A percentile compares a stretch with the other conserved stretches of the same genome.
phyloP scores from a whole-genome alignment of 768 basidiomycete species.

The Sarcomyxa edulis region DNA sequence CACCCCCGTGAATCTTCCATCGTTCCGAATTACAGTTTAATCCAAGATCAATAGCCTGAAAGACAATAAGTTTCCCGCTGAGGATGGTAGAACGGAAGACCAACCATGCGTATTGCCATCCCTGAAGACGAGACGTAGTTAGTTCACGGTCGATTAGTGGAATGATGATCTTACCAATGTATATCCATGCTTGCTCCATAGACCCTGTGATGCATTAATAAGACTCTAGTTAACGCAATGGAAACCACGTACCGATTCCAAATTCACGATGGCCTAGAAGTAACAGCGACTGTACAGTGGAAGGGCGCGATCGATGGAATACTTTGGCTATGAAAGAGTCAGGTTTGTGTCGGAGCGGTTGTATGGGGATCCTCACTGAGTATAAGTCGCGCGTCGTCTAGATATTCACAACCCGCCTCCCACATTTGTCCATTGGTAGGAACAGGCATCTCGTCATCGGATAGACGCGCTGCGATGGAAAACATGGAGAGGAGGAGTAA shows the following conservation, averaged over 20 bases:
- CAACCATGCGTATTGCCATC: constrained; percentile 73
- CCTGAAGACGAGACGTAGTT: constrained; percentile 25
- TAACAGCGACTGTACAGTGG: constrained; percentile 77
- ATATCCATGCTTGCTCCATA: constrained; percentile 86
- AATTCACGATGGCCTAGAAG: constrained; percentile 81
- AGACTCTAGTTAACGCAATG: neutral
- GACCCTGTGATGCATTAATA: constrained; percentile 28
- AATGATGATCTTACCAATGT: constrained; percentile 46
- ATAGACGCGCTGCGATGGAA: constrained; percentile 73
- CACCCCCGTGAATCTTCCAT: constrained; percentile 62
- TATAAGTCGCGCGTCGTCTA: constrained; percentile 55
- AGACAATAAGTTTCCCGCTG: constrained; percentile 1
- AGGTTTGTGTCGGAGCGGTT: neutral
- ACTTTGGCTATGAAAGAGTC: constrained; percentile 40
- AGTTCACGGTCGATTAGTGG: constrained; percentile 5
- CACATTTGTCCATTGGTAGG: constrained; percentile 55
- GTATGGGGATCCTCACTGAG: constrained; percentile 40
- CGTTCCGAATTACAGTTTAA: constrained; percentile 73
- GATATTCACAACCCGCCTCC: constrained; percentile 63
- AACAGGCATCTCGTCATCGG: constrained; percentile 40
- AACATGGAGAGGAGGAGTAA: constrained; percentile 78
- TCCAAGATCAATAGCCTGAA: constrained; percentile 74
- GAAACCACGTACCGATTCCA: constrained; percentile 49
- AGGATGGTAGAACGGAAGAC: constrained; percentile 8
- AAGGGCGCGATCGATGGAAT: constrained; percentile 62